Evolutionary conservation across 257 asterid genomes (phyloP), one percentile per base, ranked within the genome.

Genomic region (Solanum arcanum): DNA sequence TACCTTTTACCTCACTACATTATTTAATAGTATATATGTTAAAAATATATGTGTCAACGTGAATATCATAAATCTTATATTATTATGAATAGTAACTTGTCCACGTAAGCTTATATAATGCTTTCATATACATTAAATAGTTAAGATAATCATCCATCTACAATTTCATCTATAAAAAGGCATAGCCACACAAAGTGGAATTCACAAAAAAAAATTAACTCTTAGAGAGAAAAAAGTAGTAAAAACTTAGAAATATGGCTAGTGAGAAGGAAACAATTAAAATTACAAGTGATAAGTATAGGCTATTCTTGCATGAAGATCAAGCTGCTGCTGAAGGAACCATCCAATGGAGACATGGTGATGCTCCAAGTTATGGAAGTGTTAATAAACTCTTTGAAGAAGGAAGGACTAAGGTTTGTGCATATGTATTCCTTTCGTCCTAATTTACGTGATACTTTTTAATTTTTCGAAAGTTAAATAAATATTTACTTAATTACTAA

Each of bases 291-390:
- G 99, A 96, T 59, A 94, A 94, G 86, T 96, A 96, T 12, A 91
- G 99, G 87, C 89, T 92, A 35, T 93, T 95, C 90, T 86, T 96
- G 89, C 92, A 93, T 47, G 98, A 92, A 39, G 97, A 95, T 76
- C 27, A 73, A 33, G 85, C 29, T 80, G 85, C 85, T 47, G 44
- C 68, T 46, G 90, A 91, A 12, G 84, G 89, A 21, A 90, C 83
- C 87, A 89, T 91, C 12, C 91, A 91, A 85, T 96, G 99, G 99
- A 93, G 99, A 62, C 98, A 96, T 59, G 98, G 99, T 44, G 98
- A 88, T 35, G 96, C 98, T 93, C 99, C 99, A 56, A 91, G 9
- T 13, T 96, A 89, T 68, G 95, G 93, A 39, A 49, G 60, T 86
- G 99, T 94, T 9, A 96, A 95, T 88, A 66, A 87, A 69, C 91